Conservation (phyloP, 1,139 yeast species). For the Taphrina communis region DNA sequence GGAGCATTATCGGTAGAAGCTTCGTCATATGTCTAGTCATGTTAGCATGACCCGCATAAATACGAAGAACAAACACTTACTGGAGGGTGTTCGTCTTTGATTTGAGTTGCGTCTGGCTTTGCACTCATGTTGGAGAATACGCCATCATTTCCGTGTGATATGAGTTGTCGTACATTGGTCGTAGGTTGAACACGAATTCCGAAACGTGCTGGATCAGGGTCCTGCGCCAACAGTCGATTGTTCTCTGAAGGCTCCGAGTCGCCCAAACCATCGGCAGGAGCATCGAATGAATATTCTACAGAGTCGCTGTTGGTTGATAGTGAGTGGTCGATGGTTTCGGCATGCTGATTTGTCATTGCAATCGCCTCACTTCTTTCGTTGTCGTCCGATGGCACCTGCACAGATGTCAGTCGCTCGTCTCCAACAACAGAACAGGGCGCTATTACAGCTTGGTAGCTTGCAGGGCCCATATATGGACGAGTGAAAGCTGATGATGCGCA, state of each 20-base stretch:
- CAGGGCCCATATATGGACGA: not conserved
- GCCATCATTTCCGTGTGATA: constrained; percentile 65
- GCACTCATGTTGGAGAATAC: constrained; percentile 91
- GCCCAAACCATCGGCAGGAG: constrained; percentile 15
- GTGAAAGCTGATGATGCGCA: not conserved
- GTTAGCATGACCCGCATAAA: not conserved
- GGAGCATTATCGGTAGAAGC: constrained; percentile 96
- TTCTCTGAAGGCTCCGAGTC: constrained; percentile 12
- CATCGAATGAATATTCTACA: constrained; percentile 22
- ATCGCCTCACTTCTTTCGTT: constrained; percentile 4
- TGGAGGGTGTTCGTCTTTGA: constrained; percentile 68
- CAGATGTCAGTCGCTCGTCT: not conserved
- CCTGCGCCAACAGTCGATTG: constrained; percentile 10
- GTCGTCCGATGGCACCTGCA: constrained; percentile 6
- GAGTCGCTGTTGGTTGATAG: not conserved
- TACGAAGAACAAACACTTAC: constrained; percentile 14
- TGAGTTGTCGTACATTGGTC: not conserved
- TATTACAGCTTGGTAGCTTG: constrained; percentile 5
- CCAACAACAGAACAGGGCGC: not conserved
- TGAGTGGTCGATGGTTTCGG: not conserved
- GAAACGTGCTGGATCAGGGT: constrained; percentile 35
- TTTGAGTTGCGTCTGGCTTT: constrained; percentile 63
- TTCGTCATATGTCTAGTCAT: constrained; percentile 65
- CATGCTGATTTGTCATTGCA: constrained; percentile 12
- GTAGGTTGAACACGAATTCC: constrained; percentile 28